A percentile compares a stretch with the other conserved stretches of the same genome.
These are phyloP conservation scores for Lichtheimia ornata DNA, from an alignment of 371 early-diverging fungal species.

Conservation along the genomic window DNA sequence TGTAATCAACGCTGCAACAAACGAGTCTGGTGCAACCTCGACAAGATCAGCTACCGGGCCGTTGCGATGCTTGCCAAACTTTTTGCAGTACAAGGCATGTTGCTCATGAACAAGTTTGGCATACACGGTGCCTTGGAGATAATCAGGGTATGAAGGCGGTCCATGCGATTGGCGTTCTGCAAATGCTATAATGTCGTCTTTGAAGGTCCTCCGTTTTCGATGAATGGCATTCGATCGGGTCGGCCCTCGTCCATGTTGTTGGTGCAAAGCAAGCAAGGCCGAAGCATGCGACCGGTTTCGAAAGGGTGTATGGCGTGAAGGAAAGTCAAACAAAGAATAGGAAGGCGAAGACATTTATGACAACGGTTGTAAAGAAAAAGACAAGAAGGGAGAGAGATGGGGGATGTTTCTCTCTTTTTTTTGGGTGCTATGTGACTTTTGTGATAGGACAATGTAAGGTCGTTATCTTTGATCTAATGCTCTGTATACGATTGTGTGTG, in stretches of 20 bases:
- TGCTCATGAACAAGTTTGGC: slow-evolving; percentile 34
- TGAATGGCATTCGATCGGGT: slow-evolving; percentile 1
- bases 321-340: slow-evolving; percentile 10
- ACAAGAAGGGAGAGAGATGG: neutral
- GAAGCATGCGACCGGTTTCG: slow-evolving; percentile 15
- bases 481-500: neutral
- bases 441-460: neutral
- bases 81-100: slow-evolving; percentile 20
- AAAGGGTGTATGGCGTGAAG: slow-evolving; percentile 11
- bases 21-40: slow-evolving; percentile 8
- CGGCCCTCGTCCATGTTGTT: slow-evolving; percentile 3
- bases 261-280: slow-evolving; percentile 12
- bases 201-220: slow-evolving; percentile 13
- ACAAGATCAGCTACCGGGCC: slow-evolving; percentile 1
- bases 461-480: neutral
- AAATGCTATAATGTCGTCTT: slow-evolving; percentile 15
- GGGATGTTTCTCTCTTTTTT: neutral
- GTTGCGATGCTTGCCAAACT: slow-evolving; percentile 7
- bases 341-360: slow-evolving; percentile 11
- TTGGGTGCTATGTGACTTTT: neutral
- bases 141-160: slow-evolving; percentile 38
- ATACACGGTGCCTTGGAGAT: slow-evolving; percentile 37
- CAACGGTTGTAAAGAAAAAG: neutral
- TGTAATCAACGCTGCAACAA: slow-evolving; percentile 6
- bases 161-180: slow-evolving; percentile 9